Base-by-base conservation (phyloP, 805 yeast species). In the Monosporozyma siamensis region DNA sequence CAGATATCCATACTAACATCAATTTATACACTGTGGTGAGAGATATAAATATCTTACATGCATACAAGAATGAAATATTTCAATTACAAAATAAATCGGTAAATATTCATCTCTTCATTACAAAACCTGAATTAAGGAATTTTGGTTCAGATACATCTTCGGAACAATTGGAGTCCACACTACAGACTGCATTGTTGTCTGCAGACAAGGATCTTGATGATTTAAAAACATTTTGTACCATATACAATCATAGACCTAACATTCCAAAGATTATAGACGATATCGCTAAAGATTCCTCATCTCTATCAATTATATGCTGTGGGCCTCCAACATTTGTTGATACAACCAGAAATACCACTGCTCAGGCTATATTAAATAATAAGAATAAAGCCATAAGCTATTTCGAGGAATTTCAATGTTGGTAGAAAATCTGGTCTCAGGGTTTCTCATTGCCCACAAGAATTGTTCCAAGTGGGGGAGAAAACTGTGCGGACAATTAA, bases 341-440 rank as follows among this genome's bases (percentile, higher is more conserved):
- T 55, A 67, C 62, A 2, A 49, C 77, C n/a, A 68, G 89, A 53
- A 57, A 64, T 34, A 54, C 67, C 4, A 71, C 77, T 6, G 68
- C 74, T 1, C 45, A 63, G 38, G 55, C 70, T 4, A 42, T 51
- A 47, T 52, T 75, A 40, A 61, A 66, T 26, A 47, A 59, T 23
- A 61, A 64, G 41, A 57, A 68, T 12, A 65, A 70, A 39, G 69
- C 83, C 35, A 72, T 83, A 15, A 89, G 81, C 47, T 78, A 78
- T 53, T 79, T 69, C 54, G 95, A 86, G 56, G 89, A 82, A 54
- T 70, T 81, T 39, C 87, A 82, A 63, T 68, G 72, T 11, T 84
- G 95, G 94, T 78, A 55, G n/a, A n/a, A 11, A 5, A 8, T 25
- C 29, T 11, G 10, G 12, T 9, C 12, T n/a, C 29, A n/a, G n/a